Evolutionary conservation across 2,329 filamentous ascomycete genomes (phyloP).

Genomic region (Monilinia aucupariae): DNA sequence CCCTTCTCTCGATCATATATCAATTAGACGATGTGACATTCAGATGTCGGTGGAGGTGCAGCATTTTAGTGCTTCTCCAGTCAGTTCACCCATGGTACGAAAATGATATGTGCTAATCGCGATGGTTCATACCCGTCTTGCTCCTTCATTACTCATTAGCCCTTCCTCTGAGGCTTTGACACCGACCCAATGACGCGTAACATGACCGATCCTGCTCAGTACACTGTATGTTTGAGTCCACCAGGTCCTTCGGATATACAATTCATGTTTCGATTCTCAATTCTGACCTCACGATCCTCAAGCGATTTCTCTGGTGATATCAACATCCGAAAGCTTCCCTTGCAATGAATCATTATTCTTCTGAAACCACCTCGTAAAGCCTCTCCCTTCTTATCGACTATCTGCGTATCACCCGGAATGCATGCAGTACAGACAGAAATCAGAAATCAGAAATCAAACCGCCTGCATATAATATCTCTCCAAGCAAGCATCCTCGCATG

Average conservation of each 20-base stretch:
- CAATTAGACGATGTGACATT: neutral
- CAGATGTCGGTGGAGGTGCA: neutral
- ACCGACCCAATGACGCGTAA: neutral
- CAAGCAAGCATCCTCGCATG: slow-evolving; percentile 11
- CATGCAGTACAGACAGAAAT: no score
- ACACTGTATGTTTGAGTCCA: no score
- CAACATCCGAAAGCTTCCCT: neutral
- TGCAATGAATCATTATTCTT: neutral
- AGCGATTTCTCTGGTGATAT: neutral
- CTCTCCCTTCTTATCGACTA: neutral
- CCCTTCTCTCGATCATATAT: neutral
- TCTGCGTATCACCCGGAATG: neutral
- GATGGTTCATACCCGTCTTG: neutral
- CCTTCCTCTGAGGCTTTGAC: neutral
- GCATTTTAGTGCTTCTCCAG: neutral
- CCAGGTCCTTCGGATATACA: neutral
- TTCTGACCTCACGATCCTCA: neutral
- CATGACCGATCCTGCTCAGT: no score
- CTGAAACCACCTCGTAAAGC: neutral
- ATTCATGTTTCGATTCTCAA: neutral
- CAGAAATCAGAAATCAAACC: neutral
- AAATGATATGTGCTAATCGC: neutral
- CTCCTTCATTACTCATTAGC: neutral
- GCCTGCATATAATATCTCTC: slow-evolving; percentile 1
- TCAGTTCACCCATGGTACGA: neutral